phyloP scores from a whole-genome alignment of 2,329 filamentous ascomycete genomes.

The Neonectria faginata region DNA sequence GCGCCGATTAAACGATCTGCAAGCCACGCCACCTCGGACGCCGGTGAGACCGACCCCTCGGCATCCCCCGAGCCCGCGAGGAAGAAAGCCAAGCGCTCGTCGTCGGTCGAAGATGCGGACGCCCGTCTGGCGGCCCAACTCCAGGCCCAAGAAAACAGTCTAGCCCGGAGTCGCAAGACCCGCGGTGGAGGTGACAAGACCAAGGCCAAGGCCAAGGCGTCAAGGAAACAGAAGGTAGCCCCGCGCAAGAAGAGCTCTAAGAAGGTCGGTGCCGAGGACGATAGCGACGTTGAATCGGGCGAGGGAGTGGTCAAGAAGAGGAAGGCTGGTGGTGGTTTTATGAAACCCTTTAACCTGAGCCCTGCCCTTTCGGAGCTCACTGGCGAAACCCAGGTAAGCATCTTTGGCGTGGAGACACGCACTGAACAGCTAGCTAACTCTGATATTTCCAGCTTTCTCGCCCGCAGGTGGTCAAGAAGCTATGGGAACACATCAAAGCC shows the following conservation, averaged over 20 bases:
- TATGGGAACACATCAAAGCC: slow-evolving; percentile 95
- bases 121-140: slow-evolving; percentile 87
- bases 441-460: slow-evolving; percentile 76
- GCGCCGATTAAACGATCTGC: slow-evolving; percentile 51
- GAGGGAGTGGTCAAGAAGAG: slow-evolving; percentile 72
- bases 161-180: slow-evolving; percentile 75
- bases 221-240: slow-evolving; percentile 73
- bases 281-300: slow-evolving; percentile 78
- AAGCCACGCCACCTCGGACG: slow-evolving; percentile 51
- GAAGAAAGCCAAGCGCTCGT: slow-evolving; percentile 77
- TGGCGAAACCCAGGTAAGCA: slow-evolving; percentile 71
- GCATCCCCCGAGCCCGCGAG: slow-evolving; percentile 59
- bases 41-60: slow-evolving; percentile 61
- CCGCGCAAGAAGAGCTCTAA: slow-evolving; percentile 80
- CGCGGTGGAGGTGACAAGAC: slow-evolving; percentile 75
- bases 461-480: slow-evolving; percentile 93
- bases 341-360: slow-evolving; percentile 85
- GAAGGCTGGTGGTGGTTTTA: slow-evolving; percentile 92
- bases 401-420: background rate
- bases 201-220: slow-evolving; percentile 59
- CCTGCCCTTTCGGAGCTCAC: slow-evolving; percentile 75
- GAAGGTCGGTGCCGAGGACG: slow-evolving; percentile 81
- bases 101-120: slow-evolving; percentile 77
- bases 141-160: slow-evolving; percentile 90
- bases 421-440: slow-evolving; percentile 21